These are phyloP conservation scores for Croton setiger DNA, from an alignment of 441 rosid genomes.

Conservation along the genomic window DNA sequence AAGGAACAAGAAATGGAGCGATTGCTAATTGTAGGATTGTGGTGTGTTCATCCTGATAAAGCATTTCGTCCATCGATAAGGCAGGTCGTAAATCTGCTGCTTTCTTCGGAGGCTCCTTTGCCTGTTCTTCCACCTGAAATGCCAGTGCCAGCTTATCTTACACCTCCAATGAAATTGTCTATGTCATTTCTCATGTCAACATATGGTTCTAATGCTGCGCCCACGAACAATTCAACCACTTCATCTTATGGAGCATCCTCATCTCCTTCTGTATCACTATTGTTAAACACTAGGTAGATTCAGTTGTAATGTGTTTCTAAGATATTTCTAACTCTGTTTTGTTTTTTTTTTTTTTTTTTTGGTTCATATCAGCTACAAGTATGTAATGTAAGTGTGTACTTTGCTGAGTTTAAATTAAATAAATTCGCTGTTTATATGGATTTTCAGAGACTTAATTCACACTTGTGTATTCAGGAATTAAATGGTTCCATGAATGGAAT, in stretches of 20 bases:
- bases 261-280: neutral
- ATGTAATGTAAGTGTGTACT: neutral
- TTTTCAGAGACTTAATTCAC: too few relatives aligned
- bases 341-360: neutral
- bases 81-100: constrained; percentile 12
- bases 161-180: neutral
- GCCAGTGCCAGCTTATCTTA: constrained; percentile 12
- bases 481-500: too few relatives aligned
- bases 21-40: constrained; percentile 17
- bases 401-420: neutral
- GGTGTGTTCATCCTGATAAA: constrained; percentile 20
- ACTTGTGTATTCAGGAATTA: too few relatives aligned
- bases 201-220: neutral
- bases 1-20: constrained; percentile 9
- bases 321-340: neutral
- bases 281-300: neutral
- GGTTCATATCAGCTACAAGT: neutral
- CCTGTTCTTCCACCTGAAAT: constrained; percentile 20
- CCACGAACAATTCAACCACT: neutral
- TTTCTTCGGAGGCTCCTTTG: neutral
- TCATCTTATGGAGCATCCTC: constrained; percentile 7
- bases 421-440: too few relatives aligned
- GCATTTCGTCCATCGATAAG: constrained; percentile 10
- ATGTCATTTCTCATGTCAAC: neutral
- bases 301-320: neutral